Conservation (phyloP, 2,329 filamentous ascomycete species). For the Venturia carpophila region DNA sequence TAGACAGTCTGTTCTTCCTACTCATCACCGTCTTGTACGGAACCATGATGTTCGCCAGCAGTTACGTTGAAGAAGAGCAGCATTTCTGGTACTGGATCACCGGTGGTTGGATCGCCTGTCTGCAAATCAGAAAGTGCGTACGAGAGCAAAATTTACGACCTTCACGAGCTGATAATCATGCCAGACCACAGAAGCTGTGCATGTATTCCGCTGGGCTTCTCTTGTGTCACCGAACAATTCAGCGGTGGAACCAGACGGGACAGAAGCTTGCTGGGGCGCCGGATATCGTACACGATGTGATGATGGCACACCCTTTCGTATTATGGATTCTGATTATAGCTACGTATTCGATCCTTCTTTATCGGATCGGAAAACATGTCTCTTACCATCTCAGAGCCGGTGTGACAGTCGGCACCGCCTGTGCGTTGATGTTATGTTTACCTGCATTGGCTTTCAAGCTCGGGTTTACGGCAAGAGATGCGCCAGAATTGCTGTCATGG, state of each 20-base stretch:
- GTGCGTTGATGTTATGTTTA: conserved; percentile 13
- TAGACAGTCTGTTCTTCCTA: conserved; percentile 38
- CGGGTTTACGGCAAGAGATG: conserved; percentile 78
- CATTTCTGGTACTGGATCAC: conserved; percentile 96
- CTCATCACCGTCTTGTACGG: conserved; percentile 50
- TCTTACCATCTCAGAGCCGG: conserved; percentile 24
- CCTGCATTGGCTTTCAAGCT: conserved; percentile 72
- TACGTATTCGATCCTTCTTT: conserved; percentile 56
- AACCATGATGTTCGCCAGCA: conserved; percentile 94
- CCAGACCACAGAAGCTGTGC: conserved; percentile 9
- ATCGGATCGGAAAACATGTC: conserved; percentile 13
- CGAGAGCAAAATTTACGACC: background rate
- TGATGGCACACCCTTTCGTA: conserved; percentile 54
- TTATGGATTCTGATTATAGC: conserved; percentile 68
- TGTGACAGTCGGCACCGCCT: conserved; percentile 8
- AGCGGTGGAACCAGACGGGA: conserved; percentile 93
- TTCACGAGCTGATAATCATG: background rate
- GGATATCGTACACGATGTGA: conserved; percentile 70
- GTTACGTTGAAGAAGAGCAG: conserved; percentile 96
- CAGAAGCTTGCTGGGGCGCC: conserved; percentile 90
- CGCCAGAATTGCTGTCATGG: conserved; percentile 61
- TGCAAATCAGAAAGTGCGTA: conserved; percentile 36
- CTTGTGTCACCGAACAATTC: conserved; percentile 54
- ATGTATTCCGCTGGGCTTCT: conserved; percentile 40
- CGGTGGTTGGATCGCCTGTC: conserved; percentile 55